Conservation (phyloP, 2,329 filamentous ascomycete genomes). For the Metarhizium album region DNA sequence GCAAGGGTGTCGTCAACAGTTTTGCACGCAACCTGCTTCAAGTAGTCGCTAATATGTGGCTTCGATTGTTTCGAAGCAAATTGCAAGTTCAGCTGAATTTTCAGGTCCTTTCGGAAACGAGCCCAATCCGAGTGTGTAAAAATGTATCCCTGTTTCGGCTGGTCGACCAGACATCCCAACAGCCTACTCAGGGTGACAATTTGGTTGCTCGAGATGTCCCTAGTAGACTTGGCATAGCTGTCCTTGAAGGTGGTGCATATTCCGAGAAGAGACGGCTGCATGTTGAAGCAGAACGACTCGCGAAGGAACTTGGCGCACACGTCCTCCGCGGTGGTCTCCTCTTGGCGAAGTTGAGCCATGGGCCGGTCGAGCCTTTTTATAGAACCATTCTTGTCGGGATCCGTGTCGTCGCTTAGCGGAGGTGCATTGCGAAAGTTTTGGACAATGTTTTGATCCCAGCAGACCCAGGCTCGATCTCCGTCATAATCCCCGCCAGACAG, state of each 20-base stretch:
- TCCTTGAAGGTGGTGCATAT: constrained; percentile 55
- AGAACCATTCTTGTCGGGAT: constrained; percentile 34
- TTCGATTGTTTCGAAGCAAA: constrained; percentile 11
- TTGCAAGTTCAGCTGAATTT: constrained; percentile 5
- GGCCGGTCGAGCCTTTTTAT: constrained; percentile 37
- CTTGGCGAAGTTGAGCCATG: constrained; percentile 32
- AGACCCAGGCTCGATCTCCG: constrained; percentile 68
- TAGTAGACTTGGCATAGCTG: constrained; percentile 46
- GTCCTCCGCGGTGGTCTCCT: constrained; percentile 17
- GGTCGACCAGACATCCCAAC: constrained; percentile 45
- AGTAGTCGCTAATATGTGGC: constrained; percentile 49
- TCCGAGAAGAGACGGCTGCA: constrained; percentile 48
- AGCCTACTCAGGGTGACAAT: constrained; percentile 41
- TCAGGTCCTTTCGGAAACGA: constrained; percentile 18
- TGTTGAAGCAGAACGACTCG: constrained; percentile 46
- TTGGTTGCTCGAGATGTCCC: constrained; percentile 32
- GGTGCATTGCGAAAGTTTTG: constrained; percentile 53
- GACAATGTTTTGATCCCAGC: constrained; percentile 59
- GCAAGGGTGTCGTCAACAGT: constrained; percentile 27
- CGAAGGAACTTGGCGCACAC: constrained; percentile 35
- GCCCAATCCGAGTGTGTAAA: constrained; percentile 35
- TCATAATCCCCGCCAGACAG: constrained; percentile 76
- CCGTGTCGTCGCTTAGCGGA: constrained; percentile 16
- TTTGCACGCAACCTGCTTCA: constrained; percentile 46
- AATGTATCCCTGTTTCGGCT: constrained; percentile 41